Percentiles rank a stretch among this genome's conserved stretches.
Conservation (phyloP, 371 early-diverging fungal species). For the Rhizomucor pusillus region DNA sequence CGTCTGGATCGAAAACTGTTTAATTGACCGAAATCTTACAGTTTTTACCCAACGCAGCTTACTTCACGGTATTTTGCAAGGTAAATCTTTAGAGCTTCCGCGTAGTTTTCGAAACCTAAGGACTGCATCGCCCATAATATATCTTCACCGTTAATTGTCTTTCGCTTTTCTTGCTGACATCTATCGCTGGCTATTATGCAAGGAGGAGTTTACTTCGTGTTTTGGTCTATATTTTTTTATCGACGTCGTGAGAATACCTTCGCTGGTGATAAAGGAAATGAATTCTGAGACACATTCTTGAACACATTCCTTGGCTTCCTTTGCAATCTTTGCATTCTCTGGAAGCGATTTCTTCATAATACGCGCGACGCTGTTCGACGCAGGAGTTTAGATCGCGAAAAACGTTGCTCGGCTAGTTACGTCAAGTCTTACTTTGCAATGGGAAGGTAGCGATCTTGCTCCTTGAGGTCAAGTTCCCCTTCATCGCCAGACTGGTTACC, state of each 20-base stretch:
- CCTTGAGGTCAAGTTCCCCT: slow-evolving; percentile 74
- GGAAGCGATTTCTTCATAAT: slow-evolving; percentile 99
- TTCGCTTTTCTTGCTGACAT: slow-evolving; percentile 95
- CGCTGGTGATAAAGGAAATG: slow-evolving; percentile 98
- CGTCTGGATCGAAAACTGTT: slow-evolving; percentile 25
- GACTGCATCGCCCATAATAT: slow-evolving; percentile 99
- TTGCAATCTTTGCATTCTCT: slow-evolving; percentile 98
- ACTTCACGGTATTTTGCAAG: slow-evolving; percentile 90
- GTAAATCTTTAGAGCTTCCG: slow-evolving; percentile 92
- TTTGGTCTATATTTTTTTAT: background rate
- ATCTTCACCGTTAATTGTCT: slow-evolving; percentile 99
- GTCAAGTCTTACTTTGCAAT: slow-evolving; percentile 58
- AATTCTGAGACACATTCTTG: slow-evolving; percentile 99
- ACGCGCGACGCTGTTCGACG: slow-evolving; percentile 89
- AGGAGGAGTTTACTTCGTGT: slow-evolving; percentile 1
- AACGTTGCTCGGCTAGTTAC: background rate
- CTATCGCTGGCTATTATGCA: slow-evolving; percentile 81
- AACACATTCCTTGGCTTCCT: slow-evolving; percentile 98
- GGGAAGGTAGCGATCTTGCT: slow-evolving; percentile 97
- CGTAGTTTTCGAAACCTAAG: slow-evolving; percentile 98
- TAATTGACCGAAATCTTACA: background rate
- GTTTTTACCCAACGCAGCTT: slow-evolving; percentile 6
- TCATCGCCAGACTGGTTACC: slow-evolving; percentile 55
- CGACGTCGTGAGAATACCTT: slow-evolving; percentile 52
- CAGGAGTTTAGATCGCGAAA: background rate